Evolutionary conservation across 208 protist genomes (phyloP).

Genomic region (Wallacemonas sp.): DNA sequence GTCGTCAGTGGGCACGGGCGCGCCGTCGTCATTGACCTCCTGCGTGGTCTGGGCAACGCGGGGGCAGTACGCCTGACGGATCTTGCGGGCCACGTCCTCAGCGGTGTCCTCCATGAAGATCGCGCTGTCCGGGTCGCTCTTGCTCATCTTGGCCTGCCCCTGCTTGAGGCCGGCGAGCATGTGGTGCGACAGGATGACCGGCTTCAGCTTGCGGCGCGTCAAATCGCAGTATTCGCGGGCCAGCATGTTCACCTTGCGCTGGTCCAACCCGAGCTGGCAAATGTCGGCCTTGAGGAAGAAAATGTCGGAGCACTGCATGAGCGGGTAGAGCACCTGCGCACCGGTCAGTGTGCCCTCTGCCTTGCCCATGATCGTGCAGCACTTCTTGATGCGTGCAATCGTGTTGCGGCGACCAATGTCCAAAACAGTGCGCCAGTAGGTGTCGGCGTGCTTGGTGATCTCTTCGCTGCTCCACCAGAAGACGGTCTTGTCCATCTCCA

Average conservation of each 20-base stretch:
- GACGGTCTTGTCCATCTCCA: slow-evolving; percentile 96
- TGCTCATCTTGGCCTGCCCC: slow-evolving; percentile 98
- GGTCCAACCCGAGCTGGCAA: slow-evolving; percentile 99
- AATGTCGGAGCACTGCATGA: slow-evolving; percentile 99
- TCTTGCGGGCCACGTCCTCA: slow-evolving; percentile 96
- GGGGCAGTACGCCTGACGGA: slow-evolving; percentile 95
- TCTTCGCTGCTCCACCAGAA: slow-evolving; percentile 98
- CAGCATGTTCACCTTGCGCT: slow-evolving; percentile 99
- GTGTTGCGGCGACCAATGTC: slow-evolving; percentile 97
- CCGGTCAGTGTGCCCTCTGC: slow-evolving; percentile 95
- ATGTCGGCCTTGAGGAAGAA: slow-evolving; percentile 99
- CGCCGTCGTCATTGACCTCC: slow-evolving; percentile 76
- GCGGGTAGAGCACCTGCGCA: slow-evolving; percentile 99
- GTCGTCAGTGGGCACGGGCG: slow-evolving; percentile 61
- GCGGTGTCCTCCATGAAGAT: slow-evolving; percentile 99
- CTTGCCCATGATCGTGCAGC: slow-evolving; percentile 99
- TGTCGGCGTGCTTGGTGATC: slow-evolving; percentile 93
- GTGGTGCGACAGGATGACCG: slow-evolving; percentile 98
- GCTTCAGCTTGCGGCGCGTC: slow-evolving; percentile 90
- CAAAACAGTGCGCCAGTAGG: slow-evolving; percentile 98
- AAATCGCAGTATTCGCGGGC: slow-evolving; percentile 98
- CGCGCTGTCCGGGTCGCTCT: slow-evolving; percentile 98
- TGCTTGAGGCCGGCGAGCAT: slow-evolving; percentile 97
- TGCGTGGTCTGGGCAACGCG: slow-evolving; percentile 43
- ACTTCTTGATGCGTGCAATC: slow-evolving; percentile 97